Evolutionary conservation across 2,329 filamentous ascomycete species (phyloP).

Genomic region (Penicillium frequentans): DNA sequence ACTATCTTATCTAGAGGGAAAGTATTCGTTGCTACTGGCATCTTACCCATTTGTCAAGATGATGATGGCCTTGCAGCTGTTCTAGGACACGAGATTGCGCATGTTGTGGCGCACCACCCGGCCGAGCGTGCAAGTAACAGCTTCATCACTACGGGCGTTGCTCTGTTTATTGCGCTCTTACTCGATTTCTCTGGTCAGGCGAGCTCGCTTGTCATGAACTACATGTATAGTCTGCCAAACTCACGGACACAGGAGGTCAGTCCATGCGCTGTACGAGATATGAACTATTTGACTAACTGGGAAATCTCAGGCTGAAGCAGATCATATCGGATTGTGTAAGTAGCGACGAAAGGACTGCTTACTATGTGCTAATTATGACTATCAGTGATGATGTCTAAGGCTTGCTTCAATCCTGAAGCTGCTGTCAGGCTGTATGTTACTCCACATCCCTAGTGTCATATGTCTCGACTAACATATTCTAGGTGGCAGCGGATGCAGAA

Average conservation of each 20-base stretch:
- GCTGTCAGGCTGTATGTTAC: conserved; percentile 51
- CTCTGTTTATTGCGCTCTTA: conserved; percentile 29
- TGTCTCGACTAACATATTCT: conserved; percentile 5
- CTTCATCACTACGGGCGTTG: conserved; percentile 32
- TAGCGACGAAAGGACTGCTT: not conserved
- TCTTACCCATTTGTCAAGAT: conserved; percentile 55
- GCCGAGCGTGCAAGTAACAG: conserved; percentile 56
- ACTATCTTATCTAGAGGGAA: conserved; percentile 48
- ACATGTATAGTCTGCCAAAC: conserved; percentile 56
- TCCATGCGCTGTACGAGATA: not conserved
- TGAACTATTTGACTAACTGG: not conserved
- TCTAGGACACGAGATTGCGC: conserved; percentile 64
- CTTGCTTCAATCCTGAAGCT: conserved; percentile 59
- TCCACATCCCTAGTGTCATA: not conserved
- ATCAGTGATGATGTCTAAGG: conserved; percentile 61
- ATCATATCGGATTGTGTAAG: conserved; percentile 59
- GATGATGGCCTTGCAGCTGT: conserved; percentile 63
- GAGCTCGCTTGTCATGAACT: conserved; percentile 45
- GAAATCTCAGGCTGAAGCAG: conserved; percentile 53
- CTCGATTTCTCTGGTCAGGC: conserved; percentile 44
- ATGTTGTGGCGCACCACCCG: conserved; percentile 59
- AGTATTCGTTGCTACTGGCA: conserved; percentile 65
- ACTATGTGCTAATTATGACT: conserved; percentile 14
- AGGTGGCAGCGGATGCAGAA: conserved; percentile 55
- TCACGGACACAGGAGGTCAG: conserved; percentile 57